Evolutionary conservation across 2,329 filamentous ascomycete species (phyloP).

Genomic region (Dactylellina haptotyla): DNA sequence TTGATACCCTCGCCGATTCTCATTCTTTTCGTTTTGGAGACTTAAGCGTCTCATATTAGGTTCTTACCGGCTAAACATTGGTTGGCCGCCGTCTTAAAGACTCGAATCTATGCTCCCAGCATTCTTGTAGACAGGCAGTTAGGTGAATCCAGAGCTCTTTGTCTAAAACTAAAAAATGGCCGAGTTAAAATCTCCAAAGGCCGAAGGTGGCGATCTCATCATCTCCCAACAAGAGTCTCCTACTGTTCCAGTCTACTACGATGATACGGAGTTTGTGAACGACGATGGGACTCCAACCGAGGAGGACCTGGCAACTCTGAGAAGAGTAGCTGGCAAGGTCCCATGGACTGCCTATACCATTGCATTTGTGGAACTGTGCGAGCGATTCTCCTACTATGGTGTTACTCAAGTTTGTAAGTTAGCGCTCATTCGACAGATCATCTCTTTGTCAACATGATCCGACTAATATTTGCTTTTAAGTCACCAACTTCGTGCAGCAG

Average conservation of each 20-base stretch:
- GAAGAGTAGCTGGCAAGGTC: conserved; percentile 67
- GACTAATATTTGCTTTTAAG: conserved; percentile 54
- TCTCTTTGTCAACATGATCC: not conserved
- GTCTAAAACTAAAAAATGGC: conserved; percentile 16
- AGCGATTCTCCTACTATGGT: conserved; percentile 71
- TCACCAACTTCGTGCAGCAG: conserved; percentile 72
- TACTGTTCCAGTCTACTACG: conserved; percentile 44
- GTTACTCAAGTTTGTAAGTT: conserved; percentile 71
- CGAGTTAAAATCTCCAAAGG: conserved; percentile 33
- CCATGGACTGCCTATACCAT: conserved; percentile 69
- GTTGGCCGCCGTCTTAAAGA: not conserved
- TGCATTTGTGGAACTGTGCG: conserved; percentile 68
- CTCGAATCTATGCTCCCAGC: not conserved
- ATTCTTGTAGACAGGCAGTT: not conserved
- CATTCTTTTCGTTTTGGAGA: conserved; percentile 23
- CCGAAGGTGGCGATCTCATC: conserved; percentile 38
- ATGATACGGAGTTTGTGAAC: conserved; percentile 46
- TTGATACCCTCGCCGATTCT: conserved; percentile 10
- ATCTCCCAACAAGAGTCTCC: conserved; percentile 41
- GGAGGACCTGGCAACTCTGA: conserved; percentile 65
- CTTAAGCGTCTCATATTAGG: not conserved
- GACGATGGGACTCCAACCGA: conserved; percentile 62
- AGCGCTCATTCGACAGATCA: not conserved
- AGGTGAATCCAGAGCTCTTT: not conserved
- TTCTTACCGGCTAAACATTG: not conserved